A percentile compares a stretch with the other conserved stretches of the same genome.
These are phyloP conservation scores for Vachellia pachyceras DNA, from an alignment of 306 rosid species.

Conservation along the genomic window DNA sequence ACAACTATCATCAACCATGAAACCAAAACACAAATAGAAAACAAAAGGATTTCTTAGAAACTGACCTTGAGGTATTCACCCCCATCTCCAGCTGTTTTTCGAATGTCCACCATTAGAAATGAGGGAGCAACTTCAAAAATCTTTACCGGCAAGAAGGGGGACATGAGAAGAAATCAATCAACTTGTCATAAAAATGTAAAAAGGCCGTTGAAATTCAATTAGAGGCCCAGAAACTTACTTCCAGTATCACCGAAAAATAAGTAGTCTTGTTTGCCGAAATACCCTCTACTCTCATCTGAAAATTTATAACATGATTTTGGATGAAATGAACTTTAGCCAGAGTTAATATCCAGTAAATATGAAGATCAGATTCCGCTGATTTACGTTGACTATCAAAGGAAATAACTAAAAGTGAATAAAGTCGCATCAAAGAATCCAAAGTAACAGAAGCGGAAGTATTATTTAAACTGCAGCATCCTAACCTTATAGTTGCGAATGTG, in stretches of 20 bases:
- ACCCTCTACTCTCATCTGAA: constrained; percentile 96
- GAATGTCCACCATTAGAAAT: constrained; percentile 86
- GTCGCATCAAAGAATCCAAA: constrained; percentile 12
- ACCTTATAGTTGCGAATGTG: constrained; percentile 93
- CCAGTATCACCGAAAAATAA: constrained; percentile 80
- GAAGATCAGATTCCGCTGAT: background rate
- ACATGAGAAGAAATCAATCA: constrained; percentile 12
- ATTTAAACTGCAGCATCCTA: constrained; percentile 14
- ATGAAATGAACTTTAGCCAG: constrained; percentile 14
- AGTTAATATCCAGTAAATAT: background rate
- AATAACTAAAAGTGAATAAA: background rate
- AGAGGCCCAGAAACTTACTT: constrained; percentile 59
- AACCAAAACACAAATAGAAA: background rate
- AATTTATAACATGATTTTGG: constrained; percentile 34
- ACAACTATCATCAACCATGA: background rate
- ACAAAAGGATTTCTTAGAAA: constrained; percentile 16
- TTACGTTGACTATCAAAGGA: constrained; percentile 3
- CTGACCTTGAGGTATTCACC: constrained; percentile 84
- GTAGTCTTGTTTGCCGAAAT: constrained; percentile 61
- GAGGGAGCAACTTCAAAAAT: constrained; percentile 91
- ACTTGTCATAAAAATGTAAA: background rate
- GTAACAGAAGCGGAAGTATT: constrained; percentile 8
- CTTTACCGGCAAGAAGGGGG: constrained; percentile 39
- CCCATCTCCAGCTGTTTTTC: constrained; percentile 84
- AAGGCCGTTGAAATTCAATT: constrained; percentile 12